Base-by-base conservation (phyloP, 495 filamentous ascomycete genomes). In the Hyaloscypha finlandica region DNA sequence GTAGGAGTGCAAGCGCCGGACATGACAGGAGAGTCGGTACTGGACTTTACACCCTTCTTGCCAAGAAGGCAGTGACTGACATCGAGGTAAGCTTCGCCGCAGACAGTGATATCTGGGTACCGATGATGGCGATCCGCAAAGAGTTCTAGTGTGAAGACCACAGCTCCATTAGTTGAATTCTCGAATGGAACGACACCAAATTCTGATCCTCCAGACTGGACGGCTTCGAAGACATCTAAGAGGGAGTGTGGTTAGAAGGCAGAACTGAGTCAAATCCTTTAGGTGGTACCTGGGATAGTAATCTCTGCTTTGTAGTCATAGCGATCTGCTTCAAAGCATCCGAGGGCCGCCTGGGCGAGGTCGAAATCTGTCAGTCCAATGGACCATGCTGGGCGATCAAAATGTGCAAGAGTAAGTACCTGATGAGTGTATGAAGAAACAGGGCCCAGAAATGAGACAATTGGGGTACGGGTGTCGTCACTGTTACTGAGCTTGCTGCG, bases 171-270 rank as follows among this genome's bases (percentile, higher is more conserved):
- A 70, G 93, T 93, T 11, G 90, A 94, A 78, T 99, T 99, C 77
- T 99, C 95, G 79, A 96, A 94, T 33, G 95, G 95, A 19, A 97
- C 91, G 4, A 99, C 91, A 66, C 93, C 94, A 72, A 86, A 90
- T 65, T 81, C 76, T 0, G 84, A 83, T 29, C 75, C 66, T 65
- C 84, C 77, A 16, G 83, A 80, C 76, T 97, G 93, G 22, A 97
- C 89, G 19, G 86, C 82, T 35, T 84, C 80, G 76, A 98, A 97
- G 68, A 96, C 86, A 67, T 94, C 93, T 85, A 80, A 66, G 62
- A 48, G 32, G n/a, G 19, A n/a, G 16, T 48, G 1, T 48, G 42
- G 42, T 48, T 12, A 48, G 42, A 48, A 11, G 42, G 42, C 16
- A 4, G 16, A 48, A 19, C 16, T 6, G 16, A 48, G 4, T 37